These are phyloP conservation scores for Rossbeevera mucosa DNA, from an alignment of 768 basidiomycete species.

Conservation along the genomic window DNA sequence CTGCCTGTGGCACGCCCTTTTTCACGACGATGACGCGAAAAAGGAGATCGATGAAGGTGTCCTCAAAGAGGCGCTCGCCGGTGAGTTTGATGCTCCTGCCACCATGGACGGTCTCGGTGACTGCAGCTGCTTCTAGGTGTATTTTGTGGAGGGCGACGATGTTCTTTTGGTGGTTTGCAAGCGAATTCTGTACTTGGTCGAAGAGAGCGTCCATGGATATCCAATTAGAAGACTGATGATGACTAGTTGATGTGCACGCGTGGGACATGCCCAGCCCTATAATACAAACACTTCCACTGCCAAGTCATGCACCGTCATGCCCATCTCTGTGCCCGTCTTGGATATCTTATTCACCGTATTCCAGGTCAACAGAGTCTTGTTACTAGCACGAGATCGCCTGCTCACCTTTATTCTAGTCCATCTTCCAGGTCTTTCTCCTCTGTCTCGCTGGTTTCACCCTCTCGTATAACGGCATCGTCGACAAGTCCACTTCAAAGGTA, in stretches of 20 bases:
- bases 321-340: constrained; percentile 5
- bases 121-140: constrained; percentile 57
- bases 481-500: constrained; percentile 87
- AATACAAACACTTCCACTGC: not conserved
- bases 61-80: constrained; percentile 77
- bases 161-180: constrained; percentile 88
- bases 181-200: constrained; percentile 68
- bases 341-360: constrained; percentile 27
- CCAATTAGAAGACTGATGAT: no score
- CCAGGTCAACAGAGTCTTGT: constrained; percentile 23
- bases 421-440: constrained; percentile 82
- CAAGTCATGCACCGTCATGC: constrained; percentile 3
- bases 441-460: constrained; percentile 83
- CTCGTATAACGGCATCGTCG: constrained; percentile 73
- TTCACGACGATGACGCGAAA: constrained; percentile 63
- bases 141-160: constrained; percentile 76
- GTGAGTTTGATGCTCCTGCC: constrained; percentile 51
- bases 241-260: no score
- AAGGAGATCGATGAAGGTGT: constrained; percentile 56
- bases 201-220: constrained; percentile 44
- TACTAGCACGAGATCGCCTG: no score
- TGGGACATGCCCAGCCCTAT: not conserved
- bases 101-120: constrained; percentile 46
- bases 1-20: constrained; percentile 74
- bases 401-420: constrained; percentile 53